phyloP scores from a whole-genome alignment of 306 rosid genomes.

The Vachellia pachyceras region DNA sequence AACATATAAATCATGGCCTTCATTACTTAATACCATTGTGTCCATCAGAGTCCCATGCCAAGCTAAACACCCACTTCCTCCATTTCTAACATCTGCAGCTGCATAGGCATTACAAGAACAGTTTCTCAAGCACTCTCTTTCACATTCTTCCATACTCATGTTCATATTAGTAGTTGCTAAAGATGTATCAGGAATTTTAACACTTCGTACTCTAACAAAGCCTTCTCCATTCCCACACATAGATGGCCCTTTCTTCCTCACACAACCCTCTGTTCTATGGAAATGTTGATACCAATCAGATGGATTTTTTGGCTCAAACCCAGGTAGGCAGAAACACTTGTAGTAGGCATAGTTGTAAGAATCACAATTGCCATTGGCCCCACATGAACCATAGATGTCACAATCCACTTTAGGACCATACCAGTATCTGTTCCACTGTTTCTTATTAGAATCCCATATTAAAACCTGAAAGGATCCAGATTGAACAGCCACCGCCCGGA shows the following conservation, averaged over 20 bases:
- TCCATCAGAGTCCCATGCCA: slow-evolving; percentile 35
- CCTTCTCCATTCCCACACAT: slow-evolving; percentile 69
- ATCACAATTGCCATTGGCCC: slow-evolving; percentile 57
- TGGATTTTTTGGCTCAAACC: slow-evolving; percentile 57
- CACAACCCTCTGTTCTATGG: slow-evolving; percentile 55
- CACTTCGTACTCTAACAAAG: slow-evolving; percentile 48
- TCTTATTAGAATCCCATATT: slow-evolving; percentile 45
- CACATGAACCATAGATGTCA: slow-evolving; percentile 59
- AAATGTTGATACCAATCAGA: slow-evolving; percentile 47
- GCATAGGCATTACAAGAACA: no score
- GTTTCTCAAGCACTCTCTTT: slow-evolving; percentile 43
- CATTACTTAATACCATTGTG: slow-evolving; percentile 31
- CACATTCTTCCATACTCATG: slow-evolving; percentile 47
- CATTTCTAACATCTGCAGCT: no score
- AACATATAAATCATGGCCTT: neutral
- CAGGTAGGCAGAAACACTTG: slow-evolving; percentile 63
- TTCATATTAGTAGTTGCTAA: slow-evolving; percentile 30
- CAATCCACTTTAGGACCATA: slow-evolving; percentile 52
- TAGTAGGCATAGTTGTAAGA: slow-evolving; percentile 40
- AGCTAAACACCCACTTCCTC: no score
- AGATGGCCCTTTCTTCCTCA: slow-evolving; percentile 40
- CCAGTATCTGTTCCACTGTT: slow-evolving; percentile 52
- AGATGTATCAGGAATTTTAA: slow-evolving; percentile 65
- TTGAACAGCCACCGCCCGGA: slow-evolving; percentile 35
- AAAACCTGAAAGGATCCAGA: slow-evolving; percentile 39